These are phyloP conservation scores for Typha latifolia DNA, from an alignment of 176 grass and related monocot species.

Conservation along the genomic window DNA sequence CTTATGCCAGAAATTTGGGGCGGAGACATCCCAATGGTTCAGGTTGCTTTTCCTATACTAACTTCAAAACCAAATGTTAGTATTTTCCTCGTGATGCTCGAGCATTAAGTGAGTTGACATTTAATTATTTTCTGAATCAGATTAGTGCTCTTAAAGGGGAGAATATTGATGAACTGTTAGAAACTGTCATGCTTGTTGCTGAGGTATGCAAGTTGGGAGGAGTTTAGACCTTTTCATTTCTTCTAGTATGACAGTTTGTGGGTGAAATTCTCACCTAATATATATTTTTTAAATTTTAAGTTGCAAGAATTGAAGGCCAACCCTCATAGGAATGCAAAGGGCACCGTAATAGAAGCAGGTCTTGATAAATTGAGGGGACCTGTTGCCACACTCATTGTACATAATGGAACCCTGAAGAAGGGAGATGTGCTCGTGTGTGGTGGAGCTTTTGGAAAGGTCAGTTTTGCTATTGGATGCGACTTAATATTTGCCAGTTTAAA, in stretches of 20 bases:
- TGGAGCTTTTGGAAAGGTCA: conserved; percentile 91
- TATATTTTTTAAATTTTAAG: conserved; percentile 33
- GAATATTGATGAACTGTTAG: conserved; percentile 84
- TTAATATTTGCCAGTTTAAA: too few relatives aligned
- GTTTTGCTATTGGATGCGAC: conserved; percentile 3
- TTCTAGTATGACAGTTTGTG: not conserved
- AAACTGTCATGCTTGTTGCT: conserved; percentile 89
- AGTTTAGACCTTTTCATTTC: not conserved
- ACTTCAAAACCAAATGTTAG: not conserved
- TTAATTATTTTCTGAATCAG: conserved; percentile 37
- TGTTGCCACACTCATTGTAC: conserved; percentile 71
- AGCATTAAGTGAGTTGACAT: conserved; percentile 11
- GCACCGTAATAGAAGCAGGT: conserved; percentile 84
- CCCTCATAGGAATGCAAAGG: conserved; percentile 87
- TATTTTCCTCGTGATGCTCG: not conserved
- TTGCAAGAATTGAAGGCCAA: conserved; percentile 98
- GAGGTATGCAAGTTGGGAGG: conserved; percentile 39
- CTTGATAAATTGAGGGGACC: conserved; percentile 91
- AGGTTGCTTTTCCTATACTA: conserved; percentile 30
- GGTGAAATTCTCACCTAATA: not conserved
- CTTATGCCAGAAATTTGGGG: conserved; percentile 95
- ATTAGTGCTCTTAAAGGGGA: conserved; percentile 96
- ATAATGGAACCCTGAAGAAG: conserved; percentile 90
- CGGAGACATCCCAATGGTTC: conserved; percentile 83
- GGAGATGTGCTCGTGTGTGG: conserved; percentile 89